Evolutionary conservation across 2,329 filamentous ascomycete genomes (phyloP).

Genomic region (Venturia carpophila): DNA sequence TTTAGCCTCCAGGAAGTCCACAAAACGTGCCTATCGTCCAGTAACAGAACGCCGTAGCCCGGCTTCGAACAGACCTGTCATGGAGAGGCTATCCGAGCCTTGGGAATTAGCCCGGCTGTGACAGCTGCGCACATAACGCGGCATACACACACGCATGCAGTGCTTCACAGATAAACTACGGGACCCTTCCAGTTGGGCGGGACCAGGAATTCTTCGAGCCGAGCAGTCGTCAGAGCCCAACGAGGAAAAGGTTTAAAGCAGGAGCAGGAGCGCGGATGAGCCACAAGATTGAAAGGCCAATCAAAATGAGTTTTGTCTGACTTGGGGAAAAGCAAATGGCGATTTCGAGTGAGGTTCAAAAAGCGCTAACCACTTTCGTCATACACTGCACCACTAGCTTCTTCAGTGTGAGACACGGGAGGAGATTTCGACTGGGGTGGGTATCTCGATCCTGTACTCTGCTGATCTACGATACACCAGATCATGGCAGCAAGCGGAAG

Average conservation of each 20-base stretch:
- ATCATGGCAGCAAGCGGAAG: not conserved
- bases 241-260: not conserved
- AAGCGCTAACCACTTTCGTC: not conserved
- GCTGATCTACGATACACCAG: not conserved
- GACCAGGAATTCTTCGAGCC: not conserved
- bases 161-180: not conserved
- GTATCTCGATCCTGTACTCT: constrained; percentile 1
- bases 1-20: not conserved
- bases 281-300: not conserved
- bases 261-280: not conserved
- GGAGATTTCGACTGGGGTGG: not conserved
- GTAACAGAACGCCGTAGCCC: not conserved
- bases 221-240: not conserved
- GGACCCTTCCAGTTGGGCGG: not conserved
- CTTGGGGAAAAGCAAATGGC: not conserved
- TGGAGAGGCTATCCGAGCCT: not conserved
- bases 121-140: not conserved
- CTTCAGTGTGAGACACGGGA: constrained; percentile 1
- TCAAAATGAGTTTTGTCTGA: not conserved
- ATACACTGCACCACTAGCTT: not conserved
- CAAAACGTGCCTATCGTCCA: not conserved
- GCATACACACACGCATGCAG: not conserved
- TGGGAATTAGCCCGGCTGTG: not conserved
- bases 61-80: not conserved
- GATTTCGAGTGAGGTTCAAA: not conserved